These are phyloP conservation scores for Tolypocladium ophioglossoides DNA, from an alignment of 2,329 filamentous ascomycete genomes.

Conservation along the genomic window DNA sequence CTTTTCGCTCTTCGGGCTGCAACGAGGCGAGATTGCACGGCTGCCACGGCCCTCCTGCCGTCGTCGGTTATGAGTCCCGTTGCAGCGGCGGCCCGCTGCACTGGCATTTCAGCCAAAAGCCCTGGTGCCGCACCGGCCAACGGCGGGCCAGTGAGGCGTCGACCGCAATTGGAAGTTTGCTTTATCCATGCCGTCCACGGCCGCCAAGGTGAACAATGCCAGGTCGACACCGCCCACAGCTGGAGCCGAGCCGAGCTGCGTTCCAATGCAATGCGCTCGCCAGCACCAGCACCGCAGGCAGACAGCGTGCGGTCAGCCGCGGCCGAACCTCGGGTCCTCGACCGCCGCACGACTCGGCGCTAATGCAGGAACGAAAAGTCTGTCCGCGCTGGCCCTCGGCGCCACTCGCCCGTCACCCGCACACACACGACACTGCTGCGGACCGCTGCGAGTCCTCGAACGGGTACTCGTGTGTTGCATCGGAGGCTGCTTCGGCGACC, in stretches of 20 bases:
- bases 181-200: background rate
- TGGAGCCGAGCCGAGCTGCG: background rate
- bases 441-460: background rate
- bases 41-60: background rate
- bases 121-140: background rate
- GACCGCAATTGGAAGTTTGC: background rate
- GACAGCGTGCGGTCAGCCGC: no score
- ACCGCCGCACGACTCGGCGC: conserved; percentile 1
- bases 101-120: background rate
- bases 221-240: background rate
- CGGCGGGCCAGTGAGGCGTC: background rate
- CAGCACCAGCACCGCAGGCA: background rate
- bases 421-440: background rate
- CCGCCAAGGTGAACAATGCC: background rate
- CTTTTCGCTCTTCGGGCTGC: background rate
- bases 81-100: background rate
- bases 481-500: background rate
- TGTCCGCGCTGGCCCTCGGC: background rate
- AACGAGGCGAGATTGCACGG: background rate
- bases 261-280: background rate
- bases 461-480: background rate
- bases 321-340: no score
- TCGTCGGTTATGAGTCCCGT: background rate
- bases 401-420: no score
- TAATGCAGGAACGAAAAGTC: conserved; percentile 11